Evolutionary conservation across 2,329 filamentous ascomycete species (phyloP), one percentile per base, ranked within the genome.

Genomic region (Fusarium equiseti): DNA sequence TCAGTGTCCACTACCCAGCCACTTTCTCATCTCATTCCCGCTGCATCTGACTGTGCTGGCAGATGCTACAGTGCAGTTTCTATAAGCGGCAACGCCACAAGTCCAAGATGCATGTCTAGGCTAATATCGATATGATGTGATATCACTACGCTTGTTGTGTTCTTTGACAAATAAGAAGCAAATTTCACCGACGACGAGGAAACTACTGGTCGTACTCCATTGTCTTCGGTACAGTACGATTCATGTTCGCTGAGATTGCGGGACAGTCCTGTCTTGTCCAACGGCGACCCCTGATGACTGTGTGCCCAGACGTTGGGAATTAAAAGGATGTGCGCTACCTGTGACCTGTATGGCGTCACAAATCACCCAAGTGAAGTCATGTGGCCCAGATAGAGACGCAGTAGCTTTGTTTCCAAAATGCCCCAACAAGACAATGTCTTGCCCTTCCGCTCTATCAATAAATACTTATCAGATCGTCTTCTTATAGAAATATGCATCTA

Each of bases 331-430:
- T 66, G 49, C 59, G 70, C 63, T 62, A 45, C 73, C 50, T 75
- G 70, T 75, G 70, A 75, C 72, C 70, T 38, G 38, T 26, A 76
- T 76, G 74, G 74, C 73, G 74, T 76, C 74, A 76, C 65, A 63
- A 75, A 74, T 67, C 70, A 66, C 57, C 70, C 71, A 66, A 68
- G 61, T 73, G 58, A 76, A 72, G 74, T 76, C 74, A 76, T 74
- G 74, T 69, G 73, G 66, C 50, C 63, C 38, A 35, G 52, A 48
- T 55, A 56, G 51, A 49, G 53, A 48, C 55, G 46, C 52, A 24
- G 59, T 70, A 49, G 62, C 46, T 57, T 63, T 60, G 51, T 40
- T 53, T 63, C 20, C 51, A 55, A 49, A 61, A 20, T 55, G 48
- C 55, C 70, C 69, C 69, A 72, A 72, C 70, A 72, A 71, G 50